phyloP scores from a whole-genome alignment of 2,329 filamentous ascomycete species.

The Neurospora sp. region DNA sequence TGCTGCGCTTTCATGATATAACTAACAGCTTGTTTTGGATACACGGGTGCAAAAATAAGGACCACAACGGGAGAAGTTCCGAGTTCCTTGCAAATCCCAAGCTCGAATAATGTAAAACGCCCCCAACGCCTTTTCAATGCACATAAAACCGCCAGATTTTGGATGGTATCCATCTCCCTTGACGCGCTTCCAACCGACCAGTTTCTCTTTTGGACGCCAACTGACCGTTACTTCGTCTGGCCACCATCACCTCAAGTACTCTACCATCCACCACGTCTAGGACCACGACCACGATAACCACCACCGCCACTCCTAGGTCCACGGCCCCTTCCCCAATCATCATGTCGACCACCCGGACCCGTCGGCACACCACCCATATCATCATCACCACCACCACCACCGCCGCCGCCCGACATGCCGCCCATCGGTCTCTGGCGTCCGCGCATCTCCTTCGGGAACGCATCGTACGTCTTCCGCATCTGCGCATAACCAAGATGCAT shows the following conservation, averaged over 20 bases:
- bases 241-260: not conserved
- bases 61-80: not conserved
- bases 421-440: conserved; percentile 55
- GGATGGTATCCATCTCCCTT: not conserved
- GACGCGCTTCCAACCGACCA: not conserved
- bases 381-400: conserved; percentile 34
- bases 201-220: not conserved
- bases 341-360: conserved; percentile 35
- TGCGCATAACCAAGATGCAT: conserved; percentile 98
- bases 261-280: conserved; percentile 8
- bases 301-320: conserved; percentile 42
- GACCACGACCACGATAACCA: conserved; percentile 4
- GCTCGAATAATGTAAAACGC: not conserved
- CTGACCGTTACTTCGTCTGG: not conserved
- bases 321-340: conserved; percentile 35
- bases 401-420: conserved; percentile 42
- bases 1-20: not conserved
- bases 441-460: conserved; percentile 79
- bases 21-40: not conserved
- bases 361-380: conserved; percentile 35
- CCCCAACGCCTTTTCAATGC: conserved; percentile 6
- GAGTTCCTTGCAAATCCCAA: not conserved
- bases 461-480: conserved; percentile 89
- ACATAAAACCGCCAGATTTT: not conserved
- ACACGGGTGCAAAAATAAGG: not conserved